phyloP scores from a whole-genome alignment of 1,139 yeast species.

The Geotrichum carabidarum region DNA sequence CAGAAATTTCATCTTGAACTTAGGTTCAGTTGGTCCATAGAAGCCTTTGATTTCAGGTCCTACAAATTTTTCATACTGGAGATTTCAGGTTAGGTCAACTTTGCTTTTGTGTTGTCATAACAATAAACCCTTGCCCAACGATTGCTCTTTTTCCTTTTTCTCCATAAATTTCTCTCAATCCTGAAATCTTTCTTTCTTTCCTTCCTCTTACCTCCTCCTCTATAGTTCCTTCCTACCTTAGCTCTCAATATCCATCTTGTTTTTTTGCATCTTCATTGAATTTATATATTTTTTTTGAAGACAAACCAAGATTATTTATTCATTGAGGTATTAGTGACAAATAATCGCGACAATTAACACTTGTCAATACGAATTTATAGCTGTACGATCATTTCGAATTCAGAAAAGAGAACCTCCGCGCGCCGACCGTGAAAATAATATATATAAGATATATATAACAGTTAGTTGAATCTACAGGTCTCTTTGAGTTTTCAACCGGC shows the following conservation, averaged over 20 bases:
- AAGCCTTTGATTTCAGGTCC: background rate
- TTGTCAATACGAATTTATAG: too few relatives aligned
- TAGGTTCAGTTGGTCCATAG: background rate
- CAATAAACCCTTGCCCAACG: slow-evolving; percentile 6
- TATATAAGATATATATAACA: slow-evolving; percentile 19
- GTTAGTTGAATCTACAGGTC: slow-evolving; percentile 16
- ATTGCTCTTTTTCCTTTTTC: background rate
- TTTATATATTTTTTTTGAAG: background rate
- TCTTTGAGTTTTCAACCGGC: slow-evolving; percentile 8
- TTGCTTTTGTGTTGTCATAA: slow-evolving; percentile 5
- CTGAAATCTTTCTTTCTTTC: background rate
- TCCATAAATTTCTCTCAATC: background rate
- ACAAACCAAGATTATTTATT: too few relatives aligned
- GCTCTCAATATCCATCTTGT: background rate
- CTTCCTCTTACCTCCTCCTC: background rate
- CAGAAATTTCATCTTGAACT: slow-evolving; percentile 48
- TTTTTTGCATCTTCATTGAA: background rate
- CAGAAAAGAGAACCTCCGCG: background rate
- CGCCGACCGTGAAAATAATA: slow-evolving; percentile 10
- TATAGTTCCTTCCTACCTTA: background rate
- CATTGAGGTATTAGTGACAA: too few relatives aligned
- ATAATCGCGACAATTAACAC: too few relatives aligned
- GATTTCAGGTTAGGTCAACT: background rate
- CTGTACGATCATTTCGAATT: too few relatives aligned
- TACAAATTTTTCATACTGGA: too few relatives aligned